These are phyloP conservation scores for Neurospora tetrasperma DNA, from an alignment of 495 filamentous ascomycete genomes.

Conservation along the genomic window DNA sequence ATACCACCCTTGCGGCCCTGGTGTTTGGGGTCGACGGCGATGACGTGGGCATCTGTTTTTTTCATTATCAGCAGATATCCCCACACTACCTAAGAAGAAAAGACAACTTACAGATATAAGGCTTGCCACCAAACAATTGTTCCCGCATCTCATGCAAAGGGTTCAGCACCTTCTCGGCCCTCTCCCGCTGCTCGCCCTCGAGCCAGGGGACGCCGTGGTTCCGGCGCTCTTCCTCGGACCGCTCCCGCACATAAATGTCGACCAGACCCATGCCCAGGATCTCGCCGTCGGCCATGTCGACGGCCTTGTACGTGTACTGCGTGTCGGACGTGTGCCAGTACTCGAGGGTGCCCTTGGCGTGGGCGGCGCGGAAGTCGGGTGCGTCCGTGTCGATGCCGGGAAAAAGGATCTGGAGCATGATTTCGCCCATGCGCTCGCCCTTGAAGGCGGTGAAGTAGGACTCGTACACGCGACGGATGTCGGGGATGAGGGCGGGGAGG, in stretches of 20 bases:
- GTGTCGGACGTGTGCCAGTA: slow-evolving; percentile 20
- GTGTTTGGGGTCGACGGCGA: slow-evolving; percentile 20
- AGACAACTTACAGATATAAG: slow-evolving; percentile 18
- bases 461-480: slow-evolving; percentile 27
- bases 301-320: slow-evolving; percentile 28
- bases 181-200: slow-evolving; percentile 14
- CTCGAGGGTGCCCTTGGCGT: slow-evolving; percentile 19
- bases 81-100: neutral
- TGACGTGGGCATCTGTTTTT: slow-evolving; percentile 20
- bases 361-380: slow-evolving; percentile 20
- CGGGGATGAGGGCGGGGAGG: slow-evolving; percentile 27
- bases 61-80: no score
- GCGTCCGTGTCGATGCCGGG: slow-evolving; percentile 13
- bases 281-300: slow-evolving; percentile 25
- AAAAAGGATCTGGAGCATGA: slow-evolving; percentile 27
- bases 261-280: slow-evolving; percentile 24
- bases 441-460: slow-evolving; percentile 29
- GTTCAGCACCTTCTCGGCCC: slow-evolving; percentile 21
- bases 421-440: slow-evolving; percentile 16
- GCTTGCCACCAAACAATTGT: slow-evolving; percentile 17
- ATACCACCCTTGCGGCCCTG: slow-evolving; percentile 34
- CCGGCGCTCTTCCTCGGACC: slow-evolving; percentile 19
- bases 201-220: slow-evolving; percentile 24
- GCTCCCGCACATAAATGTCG: slow-evolving; percentile 14
- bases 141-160: slow-evolving; percentile 21